Base-by-base conservation (phyloP, 768 basidiomycete genomes). In the Strobilomyces echinocephalus region DNA sequence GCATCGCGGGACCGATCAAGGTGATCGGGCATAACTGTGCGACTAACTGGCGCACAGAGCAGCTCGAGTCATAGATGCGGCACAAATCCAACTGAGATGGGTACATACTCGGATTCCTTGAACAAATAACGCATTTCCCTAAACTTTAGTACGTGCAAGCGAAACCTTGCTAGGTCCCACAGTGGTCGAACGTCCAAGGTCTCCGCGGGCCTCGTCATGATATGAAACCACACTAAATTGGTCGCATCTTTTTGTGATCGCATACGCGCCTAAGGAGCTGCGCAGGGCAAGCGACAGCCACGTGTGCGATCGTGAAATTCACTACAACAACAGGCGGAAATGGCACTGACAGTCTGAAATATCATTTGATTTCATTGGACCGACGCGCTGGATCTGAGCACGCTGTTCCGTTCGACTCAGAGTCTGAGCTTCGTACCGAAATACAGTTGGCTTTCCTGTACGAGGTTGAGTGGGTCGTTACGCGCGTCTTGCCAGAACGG, bases 1-100 rank as follows among this genome's bases (percentile, higher is more conserved):
- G 45, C 38, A 50, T 55, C 51, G 59, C 59, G 54, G 52, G 62
- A 58, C 36, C 42, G 5, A 60, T 56, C 43, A 18, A 35, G 21
- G 28, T 14, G 24, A 20, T 26, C 16, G n/a, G 34, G 24, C 28
- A 50, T 2, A 15, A 16, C n/a, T 11, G 16, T 20, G 7, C 18
- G 39, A 20, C 9, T 10, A 11, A 44, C 26, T 16, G 10, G 9
- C 28, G 16, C 51, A 18, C 10, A n/a, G 33, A 24, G 12, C 10
- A 49, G 20, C 14, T 16, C n/a, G 24, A 21, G 26, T 18, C 31
- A 21, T 49, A 8, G 36, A 36, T 28, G 21, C 2, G 2, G 9
- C 28, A n/a, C 9, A 11, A 41, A 38, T 30, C 34, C 16, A 26
- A 20, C 35, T 21, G 38, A 46, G 9, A 12, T 44, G 36, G 20